Evolutionary conservation across 2,329 filamentous ascomycete genomes (phyloP), one percentile per base, ranked within the genome.

Genomic region (Stagonosporopsis tanaceti): DNA sequence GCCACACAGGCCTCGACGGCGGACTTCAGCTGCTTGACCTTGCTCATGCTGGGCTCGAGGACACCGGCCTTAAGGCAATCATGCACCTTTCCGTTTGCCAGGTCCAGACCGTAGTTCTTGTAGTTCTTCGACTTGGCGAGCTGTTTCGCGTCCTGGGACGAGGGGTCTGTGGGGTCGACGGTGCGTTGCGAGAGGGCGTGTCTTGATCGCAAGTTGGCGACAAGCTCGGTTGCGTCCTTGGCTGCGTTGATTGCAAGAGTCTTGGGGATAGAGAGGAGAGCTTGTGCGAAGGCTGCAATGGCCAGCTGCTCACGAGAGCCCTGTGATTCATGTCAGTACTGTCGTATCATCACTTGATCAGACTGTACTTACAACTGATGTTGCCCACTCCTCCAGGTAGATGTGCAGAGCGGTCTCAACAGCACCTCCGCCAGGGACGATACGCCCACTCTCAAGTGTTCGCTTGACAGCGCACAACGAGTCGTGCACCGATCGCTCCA

Each of bases 391-490:
- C 82, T 99, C 95, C 32, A 99, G 87, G 81, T 98, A 99, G 76
- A 99, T 99, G 82, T 98, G 95, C 65, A 99, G 86, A 46, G 95
- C 95, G n/a, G 95, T 98, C 83, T 99, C 95, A 22, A 97, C 94
- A 40, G 95, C 95, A 74, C 94, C 95, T 65, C 95, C 95, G 65
- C 95, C 95, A 15, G 95, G 95, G 37, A 99, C 95, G 65, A 99
- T 96, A 79, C 91, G 93, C 71, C 95, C 95, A 73, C 92, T 97
- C 82, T 99, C 95, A 7, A 99, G 84, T 3, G 95, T 97, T 68
- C 95, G 88, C 88, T 99, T 99, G 64, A 99, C 93, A 44, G 95
- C 95, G 66, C 92, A 97, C 44, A 99, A 85, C 14, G 94, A 96
- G 79, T 99, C 95, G 81, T 99, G 95, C 17, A 99, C 88, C 1